Evolutionary conservation across 352 stramenopile genomes (phyloP).

Genomic region (Phytopythium chamaehyphon): DNA sequence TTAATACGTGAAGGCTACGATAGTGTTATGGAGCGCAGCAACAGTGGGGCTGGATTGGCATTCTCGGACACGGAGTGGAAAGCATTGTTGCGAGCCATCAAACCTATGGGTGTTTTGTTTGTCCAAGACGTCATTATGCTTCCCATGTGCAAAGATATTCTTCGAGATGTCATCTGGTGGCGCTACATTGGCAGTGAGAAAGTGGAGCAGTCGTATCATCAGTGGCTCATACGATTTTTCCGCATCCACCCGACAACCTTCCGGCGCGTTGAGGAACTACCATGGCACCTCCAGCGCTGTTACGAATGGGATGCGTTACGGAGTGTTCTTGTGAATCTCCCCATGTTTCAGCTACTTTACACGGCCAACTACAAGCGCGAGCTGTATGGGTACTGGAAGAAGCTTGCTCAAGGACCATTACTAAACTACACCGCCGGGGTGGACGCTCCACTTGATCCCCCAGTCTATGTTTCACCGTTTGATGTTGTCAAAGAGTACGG

Average conservation of each 20-base stretch:
- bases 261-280: constrained; percentile 84
- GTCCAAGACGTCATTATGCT: constrained; percentile 85
- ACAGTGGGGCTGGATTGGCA: constrained; percentile 20
- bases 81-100: constrained; percentile 64
- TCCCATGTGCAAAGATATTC: constrained; percentile 82
- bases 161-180: constrained; percentile 88
- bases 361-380: constrained; percentile 87
- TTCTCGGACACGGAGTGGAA: constrained; percentile 75
- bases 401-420: constrained; percentile 75
- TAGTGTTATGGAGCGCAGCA: constrained; percentile 9
- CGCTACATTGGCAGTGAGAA: constrained; percentile 77
- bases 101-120: constrained; percentile 69
- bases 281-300: constrained; percentile 91
- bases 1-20: constrained; percentile 15
- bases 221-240: constrained; percentile 86
- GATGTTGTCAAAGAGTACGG: constrained; percentile 93
- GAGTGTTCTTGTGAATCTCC: constrained; percentile 84
- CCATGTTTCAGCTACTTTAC: constrained; percentile 91
- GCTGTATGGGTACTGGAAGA: constrained; percentile 89
- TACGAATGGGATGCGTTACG: constrained; percentile 86
- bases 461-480: constrained; percentile 67
- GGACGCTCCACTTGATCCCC: constrained; percentile 21
- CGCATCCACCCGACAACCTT: constrained; percentile 77
- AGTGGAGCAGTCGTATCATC: constrained; percentile 64
- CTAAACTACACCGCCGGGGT: constrained; percentile 37